phyloP scores from a whole-genome alignment of 2,329 filamentous ascomycete genomes.

The Clarireedia monteithiana region DNA sequence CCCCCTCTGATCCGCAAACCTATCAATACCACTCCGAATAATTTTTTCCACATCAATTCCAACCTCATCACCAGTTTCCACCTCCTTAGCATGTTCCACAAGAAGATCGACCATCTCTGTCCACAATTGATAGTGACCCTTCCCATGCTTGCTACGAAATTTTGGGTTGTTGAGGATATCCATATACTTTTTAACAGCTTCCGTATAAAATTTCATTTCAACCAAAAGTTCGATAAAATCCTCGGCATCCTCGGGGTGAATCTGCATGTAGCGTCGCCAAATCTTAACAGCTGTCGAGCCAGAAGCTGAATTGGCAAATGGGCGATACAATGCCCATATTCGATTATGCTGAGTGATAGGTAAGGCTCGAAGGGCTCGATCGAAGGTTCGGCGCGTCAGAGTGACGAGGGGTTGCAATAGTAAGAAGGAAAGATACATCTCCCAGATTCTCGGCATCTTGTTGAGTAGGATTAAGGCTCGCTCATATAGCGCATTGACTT shows the following conservation, averaged over 20 bases:
- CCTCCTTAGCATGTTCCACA: constrained; percentile 80
- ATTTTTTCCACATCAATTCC: constrained; percentile 90
- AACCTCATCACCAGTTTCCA: constrained; percentile 71
- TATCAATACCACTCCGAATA: constrained; percentile 80
- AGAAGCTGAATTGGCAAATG: constrained; percentile 84
- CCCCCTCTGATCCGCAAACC: constrained; percentile 88
- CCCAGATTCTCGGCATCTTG: constrained; percentile 98
- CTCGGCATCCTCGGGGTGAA: constrained; percentile 90
- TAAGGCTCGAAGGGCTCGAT: constrained; percentile 82
- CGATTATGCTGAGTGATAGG: constrained; percentile 93
- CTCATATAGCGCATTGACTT: constrained; percentile 93
- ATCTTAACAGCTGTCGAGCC: constrained; percentile 88
- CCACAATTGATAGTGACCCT: constrained; percentile 95
- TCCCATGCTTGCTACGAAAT: constrained; percentile 88
- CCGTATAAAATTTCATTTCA: constrained; percentile 76
- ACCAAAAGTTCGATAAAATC: constrained; percentile 89
- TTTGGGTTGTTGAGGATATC: constrained; percentile 82
- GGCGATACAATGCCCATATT: constrained; percentile 86
- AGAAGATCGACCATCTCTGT: constrained; percentile 94
- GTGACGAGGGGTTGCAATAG: constrained; percentile 89
- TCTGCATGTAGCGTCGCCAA: constrained; percentile 94
- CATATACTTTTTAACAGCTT: constrained; percentile 87
- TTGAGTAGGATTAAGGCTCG: constrained; percentile 86
- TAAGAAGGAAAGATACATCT: constrained; percentile 90
- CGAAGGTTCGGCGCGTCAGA: constrained; percentile 77